Evolutionary conservation across 2,329 filamentous ascomycete genomes (phyloP).

Genomic region (Ceratocystis alfenasii): DNA sequence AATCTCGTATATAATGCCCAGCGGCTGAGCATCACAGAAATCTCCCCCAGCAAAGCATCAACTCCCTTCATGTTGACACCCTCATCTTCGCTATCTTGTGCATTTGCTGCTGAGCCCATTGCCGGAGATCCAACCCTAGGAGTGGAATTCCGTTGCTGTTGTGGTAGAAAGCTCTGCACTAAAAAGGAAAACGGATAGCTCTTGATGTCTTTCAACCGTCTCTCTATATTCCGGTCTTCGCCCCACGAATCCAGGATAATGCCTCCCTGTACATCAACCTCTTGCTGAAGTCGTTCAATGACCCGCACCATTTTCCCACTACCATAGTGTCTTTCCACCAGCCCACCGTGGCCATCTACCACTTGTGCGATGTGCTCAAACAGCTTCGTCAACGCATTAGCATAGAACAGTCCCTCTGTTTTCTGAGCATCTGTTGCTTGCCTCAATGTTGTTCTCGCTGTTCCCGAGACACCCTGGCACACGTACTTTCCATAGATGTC

Average conservation of each 20-base stretch:
- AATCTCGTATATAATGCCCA: slow-evolving; percentile 93
- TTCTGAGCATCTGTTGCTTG: slow-evolving; percentile 41
- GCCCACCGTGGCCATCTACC: slow-evolving; percentile 75
- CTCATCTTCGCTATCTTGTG: slow-evolving; percentile 69
- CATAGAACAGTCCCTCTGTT: slow-evolving; percentile 68
- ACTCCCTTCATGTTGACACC: slow-evolving; percentile 94
- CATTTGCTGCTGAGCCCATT: slow-evolving; percentile 36
- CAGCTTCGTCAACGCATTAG: slow-evolving; percentile 74
- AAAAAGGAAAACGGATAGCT: slow-evolving; percentile 96
- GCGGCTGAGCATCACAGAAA: slow-evolving; percentile 78
- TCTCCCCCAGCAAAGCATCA: slow-evolving; percentile 75
- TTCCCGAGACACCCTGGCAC: slow-evolving; percentile 80
- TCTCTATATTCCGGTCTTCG: slow-evolving; percentile 73
- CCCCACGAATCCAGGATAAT: slow-evolving; percentile 93
- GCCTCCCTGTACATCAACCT: slow-evolving; percentile 91
- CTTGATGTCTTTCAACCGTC: slow-evolving; percentile 86
- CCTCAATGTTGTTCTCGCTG: slow-evolving; percentile 69
- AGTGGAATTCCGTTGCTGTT: slow-evolving; percentile 51
- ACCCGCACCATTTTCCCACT: slow-evolving; percentile 86
- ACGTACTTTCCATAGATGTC: slow-evolving; percentile 95
- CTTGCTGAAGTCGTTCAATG: slow-evolving; percentile 81
- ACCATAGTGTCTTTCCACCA: slow-evolving; percentile 92
- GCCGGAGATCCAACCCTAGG: slow-evolving; percentile 68
- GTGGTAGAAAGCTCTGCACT: slow-evolving; percentile 80
- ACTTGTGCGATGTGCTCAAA: slow-evolving; percentile 98